Conservation (phyloP, 2,329 filamentous ascomycete species). For the Phyllosticta citribraziliensis region DNA sequence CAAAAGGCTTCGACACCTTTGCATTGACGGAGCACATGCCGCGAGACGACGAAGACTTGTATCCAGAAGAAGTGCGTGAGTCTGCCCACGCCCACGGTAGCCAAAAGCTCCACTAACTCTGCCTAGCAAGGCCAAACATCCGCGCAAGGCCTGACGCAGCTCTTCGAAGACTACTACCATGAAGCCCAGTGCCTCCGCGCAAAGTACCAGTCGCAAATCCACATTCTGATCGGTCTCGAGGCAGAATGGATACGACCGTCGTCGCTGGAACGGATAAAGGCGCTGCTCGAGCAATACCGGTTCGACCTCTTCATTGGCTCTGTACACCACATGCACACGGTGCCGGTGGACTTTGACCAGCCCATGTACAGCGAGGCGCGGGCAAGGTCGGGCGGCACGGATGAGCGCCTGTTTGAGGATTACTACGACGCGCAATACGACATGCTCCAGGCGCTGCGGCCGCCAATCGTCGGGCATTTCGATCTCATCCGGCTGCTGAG, state of each 20-base stretch:
- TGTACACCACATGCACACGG: conserved; percentile 75
- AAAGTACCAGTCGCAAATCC: conserved; percentile 61
- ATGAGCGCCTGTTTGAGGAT: conserved; percentile 58
- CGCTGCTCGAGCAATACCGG: conserved; percentile 48
- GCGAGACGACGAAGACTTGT: conserved; percentile 67
- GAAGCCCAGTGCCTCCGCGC: conserved; percentile 66
- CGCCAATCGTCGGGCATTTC: conserved; percentile 83
- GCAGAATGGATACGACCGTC: conserved; percentile 78
- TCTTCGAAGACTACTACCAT: conserved; percentile 61
- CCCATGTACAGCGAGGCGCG: conserved; percentile 57
- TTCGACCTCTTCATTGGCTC: conserved; percentile 91
- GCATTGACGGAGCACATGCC: conserved; percentile 95
- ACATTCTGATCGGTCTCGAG: conserved; percentile 83
- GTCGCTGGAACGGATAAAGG: conserved; percentile 50
- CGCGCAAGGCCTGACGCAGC: conserved; percentile 24
- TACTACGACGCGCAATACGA: conserved; percentile 84
- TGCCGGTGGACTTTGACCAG: conserved; percentile 82
- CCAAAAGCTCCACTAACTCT: neutral
- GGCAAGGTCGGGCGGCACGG: conserved; percentile 45
- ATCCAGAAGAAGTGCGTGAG: conserved; percentile 72
- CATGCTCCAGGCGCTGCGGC: conserved; percentile 65
- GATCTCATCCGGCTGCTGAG: conserved; percentile 81
- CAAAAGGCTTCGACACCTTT: conserved; percentile 69
- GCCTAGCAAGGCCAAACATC: neutral
- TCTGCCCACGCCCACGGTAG: neutral